phyloP scores from a whole-genome alignment of 1,284 basidiomycete genomes.

The Rhodotorula sp. region DNA sequence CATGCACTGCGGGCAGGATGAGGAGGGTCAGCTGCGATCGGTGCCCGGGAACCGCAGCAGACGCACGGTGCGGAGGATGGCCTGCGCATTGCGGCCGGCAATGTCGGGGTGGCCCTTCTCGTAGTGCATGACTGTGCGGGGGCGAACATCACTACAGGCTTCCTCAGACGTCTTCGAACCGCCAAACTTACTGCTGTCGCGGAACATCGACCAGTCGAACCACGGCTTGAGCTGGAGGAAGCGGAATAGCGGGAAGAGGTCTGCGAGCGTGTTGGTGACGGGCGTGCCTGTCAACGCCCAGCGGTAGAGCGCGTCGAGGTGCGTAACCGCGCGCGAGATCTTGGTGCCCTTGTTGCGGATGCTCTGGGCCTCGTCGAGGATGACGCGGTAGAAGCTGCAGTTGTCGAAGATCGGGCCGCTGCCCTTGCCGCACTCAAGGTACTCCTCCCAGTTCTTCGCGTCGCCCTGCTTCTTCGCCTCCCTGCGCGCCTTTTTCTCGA shows the following conservation, averaged over 20 bases:
- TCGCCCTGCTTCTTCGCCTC: neutral
- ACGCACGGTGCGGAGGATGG: slow-evolving; percentile 59
- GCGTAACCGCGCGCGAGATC: slow-evolving; percentile 26
- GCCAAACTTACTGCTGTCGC: neutral
- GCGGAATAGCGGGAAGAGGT: slow-evolving; percentile 60
- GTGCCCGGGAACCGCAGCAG: no score
- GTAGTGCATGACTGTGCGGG: slow-evolving; percentile 49
- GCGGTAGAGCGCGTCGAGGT: slow-evolving; percentile 36
- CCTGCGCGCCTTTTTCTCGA: slow-evolving; percentile 2
- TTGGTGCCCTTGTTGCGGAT: slow-evolving; percentile 36
- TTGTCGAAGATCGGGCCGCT: slow-evolving; percentile 49
- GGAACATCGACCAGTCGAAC: slow-evolving; percentile 9
- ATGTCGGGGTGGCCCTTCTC: slow-evolving; percentile 58
- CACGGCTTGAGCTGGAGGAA: slow-evolving; percentile 55
- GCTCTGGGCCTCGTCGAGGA: slow-evolving; percentile 54
- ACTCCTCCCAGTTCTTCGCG: slow-evolving; percentile 27
- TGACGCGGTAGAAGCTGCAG: slow-evolving; percentile 52
- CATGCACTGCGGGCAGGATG: slow-evolving; percentile 13
- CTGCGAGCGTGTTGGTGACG: slow-evolving; percentile 60
- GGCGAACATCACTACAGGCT: no score
- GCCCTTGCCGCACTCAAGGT: slow-evolving; percentile 31
- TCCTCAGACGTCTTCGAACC: no score
- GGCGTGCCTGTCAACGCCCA: slow-evolving; percentile 55
- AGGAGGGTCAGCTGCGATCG: neutral
- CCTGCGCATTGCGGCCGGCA: slow-evolving; percentile 58